Evolutionary conservation across 192 early-diverging fungal genomes (phyloP).

Genomic region (Backusella luteola): DNA sequence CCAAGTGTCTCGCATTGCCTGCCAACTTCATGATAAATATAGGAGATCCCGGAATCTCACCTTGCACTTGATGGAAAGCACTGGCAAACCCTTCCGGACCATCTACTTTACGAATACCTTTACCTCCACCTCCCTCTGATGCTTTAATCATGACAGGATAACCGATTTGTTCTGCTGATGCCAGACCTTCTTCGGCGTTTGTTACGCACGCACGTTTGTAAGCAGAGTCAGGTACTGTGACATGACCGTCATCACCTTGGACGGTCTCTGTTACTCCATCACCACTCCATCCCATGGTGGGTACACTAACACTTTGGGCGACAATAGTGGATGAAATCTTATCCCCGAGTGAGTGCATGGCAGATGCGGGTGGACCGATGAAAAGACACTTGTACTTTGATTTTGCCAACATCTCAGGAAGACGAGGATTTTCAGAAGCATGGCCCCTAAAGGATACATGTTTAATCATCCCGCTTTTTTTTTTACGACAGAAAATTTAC

Average conservation of each 20-base stretch:
- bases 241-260: conserved; percentile 66
- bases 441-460: conserved; percentile 67
- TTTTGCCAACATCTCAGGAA: conserved; percentile 88
- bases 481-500: conserved; percentile 26
- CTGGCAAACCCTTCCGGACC: conserved; percentile 68
- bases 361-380: conserved; percentile 92
- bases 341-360: conserved; percentile 98
- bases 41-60: conserved; percentile 95
- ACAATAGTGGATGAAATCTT: conserved; percentile 99
- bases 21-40: conserved; percentile 98
- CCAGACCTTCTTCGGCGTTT: conserved; percentile 82
- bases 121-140: conserved; percentile 97
- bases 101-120: conserved; percentile 97
- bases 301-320: conserved; percentile 93
- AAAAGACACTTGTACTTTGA: conserved; percentile 85
- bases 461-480: neutral
- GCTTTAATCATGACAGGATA: conserved; percentile 99
- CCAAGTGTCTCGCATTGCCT: conserved; percentile 89
- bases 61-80: conserved; percentile 83
- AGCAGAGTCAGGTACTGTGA: conserved; percentile 77
- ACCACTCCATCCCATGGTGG: conserved; percentile 95
- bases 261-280: conserved; percentile 75
- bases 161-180: conserved; percentile 84
- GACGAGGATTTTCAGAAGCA: conserved; percentile 96
- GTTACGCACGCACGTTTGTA: conserved; percentile 84